These are phyloP conservation scores for Persicaria maculosa DNA, from an alignment of 148 eudicot genomes.

Conservation along the genomic window DNA sequence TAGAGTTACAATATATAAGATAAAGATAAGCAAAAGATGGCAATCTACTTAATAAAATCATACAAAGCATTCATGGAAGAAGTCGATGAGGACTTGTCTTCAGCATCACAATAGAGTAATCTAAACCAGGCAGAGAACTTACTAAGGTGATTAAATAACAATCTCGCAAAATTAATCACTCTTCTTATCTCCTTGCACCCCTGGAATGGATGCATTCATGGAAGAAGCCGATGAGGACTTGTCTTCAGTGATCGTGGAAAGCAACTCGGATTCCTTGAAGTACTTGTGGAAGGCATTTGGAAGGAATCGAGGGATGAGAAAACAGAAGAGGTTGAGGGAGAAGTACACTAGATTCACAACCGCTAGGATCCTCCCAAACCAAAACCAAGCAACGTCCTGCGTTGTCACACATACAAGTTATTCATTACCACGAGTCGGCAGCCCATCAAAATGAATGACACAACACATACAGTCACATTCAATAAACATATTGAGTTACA, in stretches of 20 bases:
- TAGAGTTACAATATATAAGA: no score
- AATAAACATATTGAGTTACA: no score
- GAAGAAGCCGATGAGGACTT: background rate
- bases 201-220: background rate
- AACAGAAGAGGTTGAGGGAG: constrained; percentile 49
- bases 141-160: background rate
- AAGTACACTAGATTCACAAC: constrained; percentile 48
- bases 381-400: constrained; percentile 60
- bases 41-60: no score
- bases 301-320: constrained; percentile 64
- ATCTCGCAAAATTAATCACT: background rate
- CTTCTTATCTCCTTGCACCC: background rate
- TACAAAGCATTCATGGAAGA: no score
- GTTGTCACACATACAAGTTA: background rate
- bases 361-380: constrained; percentile 64
- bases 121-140: background rate
- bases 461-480: background rate
- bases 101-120: no score
- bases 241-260: constrained; percentile 2
- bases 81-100: no score
- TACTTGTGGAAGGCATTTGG: constrained; percentile 76
- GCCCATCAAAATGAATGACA: background rate
- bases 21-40: no score
- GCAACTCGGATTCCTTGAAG: constrained; percentile 45
- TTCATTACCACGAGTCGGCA: no score